Conservation (phyloP, 306 rosid species). For the Abrus precatorius region DNA sequence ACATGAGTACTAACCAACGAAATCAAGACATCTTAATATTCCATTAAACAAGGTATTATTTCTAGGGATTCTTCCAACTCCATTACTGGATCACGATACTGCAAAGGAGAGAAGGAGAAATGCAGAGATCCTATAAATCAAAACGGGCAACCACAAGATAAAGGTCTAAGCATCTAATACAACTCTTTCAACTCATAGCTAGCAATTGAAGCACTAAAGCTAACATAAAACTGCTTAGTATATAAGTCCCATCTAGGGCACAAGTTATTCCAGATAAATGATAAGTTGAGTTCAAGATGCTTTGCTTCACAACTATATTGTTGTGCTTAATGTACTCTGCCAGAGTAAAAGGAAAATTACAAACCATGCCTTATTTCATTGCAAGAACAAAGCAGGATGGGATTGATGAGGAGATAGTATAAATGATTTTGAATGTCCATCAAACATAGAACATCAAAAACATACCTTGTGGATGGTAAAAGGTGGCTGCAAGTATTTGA, state of each 20-base stretch:
- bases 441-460: conserved; percentile 43
- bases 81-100: conserved; percentile 21
- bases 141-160: not conserved
- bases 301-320: conserved; percentile 32
- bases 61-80: conserved; percentile 17
- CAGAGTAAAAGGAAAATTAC: conserved; percentile 5
- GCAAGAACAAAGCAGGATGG: conserved; percentile 40
- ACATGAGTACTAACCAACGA: conserved; percentile 13
- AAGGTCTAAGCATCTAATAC: conserved; percentile 1
- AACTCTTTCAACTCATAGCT: conserved; percentile 30
- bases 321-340: conserved; percentile 32
- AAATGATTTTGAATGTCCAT: conserved; percentile 12
- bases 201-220: conserved; percentile 30
- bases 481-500: conserved; percentile 90
- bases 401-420: conserved; percentile 27
- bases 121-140: conserved; percentile 18
- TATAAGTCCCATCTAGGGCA: conserved; percentile 21
- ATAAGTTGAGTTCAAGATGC: conserved; percentile 41
- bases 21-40: conserved; percentile 32
- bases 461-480: conserved; percentile 94
- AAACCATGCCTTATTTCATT: conserved; percentile 31
- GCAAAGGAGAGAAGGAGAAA: not conserved
- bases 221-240: not conserved
- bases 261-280: conserved; percentile 19
- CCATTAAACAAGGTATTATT: conserved; percentile 20